Conservation (phyloP, 345 rosid genomes). For the Euphorbia tirucalli region DNA sequence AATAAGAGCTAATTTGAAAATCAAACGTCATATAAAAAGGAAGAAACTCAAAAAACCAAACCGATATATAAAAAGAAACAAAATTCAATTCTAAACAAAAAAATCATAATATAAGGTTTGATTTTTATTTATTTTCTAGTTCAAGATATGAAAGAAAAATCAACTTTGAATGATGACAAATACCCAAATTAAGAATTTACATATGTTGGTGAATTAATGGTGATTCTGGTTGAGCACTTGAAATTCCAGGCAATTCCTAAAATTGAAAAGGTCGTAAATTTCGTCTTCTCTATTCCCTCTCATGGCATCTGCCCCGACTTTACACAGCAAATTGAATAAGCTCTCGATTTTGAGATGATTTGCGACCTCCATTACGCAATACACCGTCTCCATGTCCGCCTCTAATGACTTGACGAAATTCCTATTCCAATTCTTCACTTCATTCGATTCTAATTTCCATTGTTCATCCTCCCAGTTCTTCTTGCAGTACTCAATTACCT, state of each 20-base stretch:
- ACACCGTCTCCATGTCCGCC: background rate
- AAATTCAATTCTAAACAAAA: no score
- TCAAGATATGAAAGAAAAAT: no score
- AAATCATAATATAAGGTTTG: no score
- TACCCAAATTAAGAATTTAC: no score
- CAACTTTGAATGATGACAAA: no score
- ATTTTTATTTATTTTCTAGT: no score
- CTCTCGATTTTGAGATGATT: background rate
- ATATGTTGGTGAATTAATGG: no score
- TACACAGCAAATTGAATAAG: background rate
- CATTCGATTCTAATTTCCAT: background rate
- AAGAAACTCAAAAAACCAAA: no score
- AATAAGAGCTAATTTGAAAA: no score
- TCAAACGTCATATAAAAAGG: no score
- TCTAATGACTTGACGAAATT: background rate
- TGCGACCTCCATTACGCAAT: background rate
- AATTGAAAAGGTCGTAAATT: background rate
- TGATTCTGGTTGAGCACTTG: no score
- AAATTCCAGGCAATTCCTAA: background rate
- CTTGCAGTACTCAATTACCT: background rate
- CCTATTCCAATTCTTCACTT: background rate
- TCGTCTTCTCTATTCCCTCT: background rate
- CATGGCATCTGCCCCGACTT: background rate
- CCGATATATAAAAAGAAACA: no score
- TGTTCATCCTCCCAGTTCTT: background rate